Conservation (phyloP, 192 early-diverging fungal genomes). For the Funneliformis geosporum region DNA sequence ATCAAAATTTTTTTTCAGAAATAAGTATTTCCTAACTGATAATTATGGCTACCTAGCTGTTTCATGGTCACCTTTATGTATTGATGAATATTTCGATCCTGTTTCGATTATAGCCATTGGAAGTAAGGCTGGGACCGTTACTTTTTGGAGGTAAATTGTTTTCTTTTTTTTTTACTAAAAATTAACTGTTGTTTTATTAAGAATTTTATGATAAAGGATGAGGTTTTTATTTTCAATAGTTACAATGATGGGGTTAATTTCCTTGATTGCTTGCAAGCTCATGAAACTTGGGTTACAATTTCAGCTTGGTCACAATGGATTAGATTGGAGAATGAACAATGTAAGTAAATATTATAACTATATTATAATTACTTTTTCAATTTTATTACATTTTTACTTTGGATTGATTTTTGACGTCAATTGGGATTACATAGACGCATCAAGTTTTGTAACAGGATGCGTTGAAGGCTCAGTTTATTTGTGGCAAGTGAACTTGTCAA, state of each 20-base stretch:
- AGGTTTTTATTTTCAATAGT: background rate
- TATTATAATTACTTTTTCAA: background rate
- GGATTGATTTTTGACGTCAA: background rate
- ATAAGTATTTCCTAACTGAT: background rate
- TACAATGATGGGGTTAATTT: constrained; percentile 10
- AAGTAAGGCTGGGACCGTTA: constrained; percentile 29
- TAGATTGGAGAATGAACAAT: background rate
- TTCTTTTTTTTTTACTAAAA: background rate
- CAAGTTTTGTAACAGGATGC: constrained; percentile 19
- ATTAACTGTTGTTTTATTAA: too few relatives aligned
- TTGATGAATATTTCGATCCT: background rate
- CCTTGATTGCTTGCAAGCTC: constrained; percentile 8
- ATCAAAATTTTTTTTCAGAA: too few relatives aligned
- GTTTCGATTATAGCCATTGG: constrained; percentile 28
- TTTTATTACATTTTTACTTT: background rate
- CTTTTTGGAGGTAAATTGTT: constrained; percentile 21
- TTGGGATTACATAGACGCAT: background rate
- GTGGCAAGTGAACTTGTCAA: constrained; percentile 13
- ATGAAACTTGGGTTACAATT: constrained; percentile 18
- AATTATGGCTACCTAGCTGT: background rate
- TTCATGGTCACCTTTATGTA: constrained; percentile 27
- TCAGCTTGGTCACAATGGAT: constrained; percentile 24
- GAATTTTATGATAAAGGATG: background rate
- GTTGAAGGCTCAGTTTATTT: constrained; percentile 26
- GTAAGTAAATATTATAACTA: background rate